These are phyloP conservation scores for Neoboletus brunneissimus DNA, from an alignment of 768 basidiomycete genomes.

Conservation along the genomic window DNA sequence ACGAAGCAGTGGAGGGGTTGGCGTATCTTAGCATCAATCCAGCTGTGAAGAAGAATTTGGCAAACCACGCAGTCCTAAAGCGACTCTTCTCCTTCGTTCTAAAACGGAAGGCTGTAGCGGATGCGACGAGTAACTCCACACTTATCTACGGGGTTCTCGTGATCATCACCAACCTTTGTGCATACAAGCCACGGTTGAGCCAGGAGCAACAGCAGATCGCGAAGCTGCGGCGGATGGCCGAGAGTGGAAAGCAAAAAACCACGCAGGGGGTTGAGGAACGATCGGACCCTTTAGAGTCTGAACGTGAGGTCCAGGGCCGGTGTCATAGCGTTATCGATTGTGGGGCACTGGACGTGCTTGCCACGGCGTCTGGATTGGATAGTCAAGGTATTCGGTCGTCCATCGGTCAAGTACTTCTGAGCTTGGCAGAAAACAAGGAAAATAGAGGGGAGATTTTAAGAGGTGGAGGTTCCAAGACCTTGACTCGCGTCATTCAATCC, in stretches of 20 bases:
- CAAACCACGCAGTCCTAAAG: slow-evolving; percentile 55
- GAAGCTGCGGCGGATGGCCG: slow-evolving; percentile 75
- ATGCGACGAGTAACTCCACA: slow-evolving; percentile 41
- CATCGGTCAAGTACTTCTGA: slow-evolving; percentile 62
- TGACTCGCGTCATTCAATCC: slow-evolving; percentile 54
- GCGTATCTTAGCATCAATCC: slow-evolving; percentile 76
- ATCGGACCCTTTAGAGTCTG: slow-evolving; percentile 53
- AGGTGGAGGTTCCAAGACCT: slow-evolving; percentile 72
- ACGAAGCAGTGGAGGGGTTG: slow-evolving; percentile 78
- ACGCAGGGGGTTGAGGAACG: slow-evolving; percentile 29
- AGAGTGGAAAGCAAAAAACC: slow-evolving; percentile 36
- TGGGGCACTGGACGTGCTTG: slow-evolving; percentile 64
- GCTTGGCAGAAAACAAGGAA: slow-evolving; percentile 71
- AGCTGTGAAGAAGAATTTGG: slow-evolving; percentile 58
- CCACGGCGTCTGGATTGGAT: slow-evolving; percentile 55
- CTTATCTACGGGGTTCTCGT: slow-evolving; percentile 76
- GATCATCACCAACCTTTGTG: slow-evolving; percentile 72
- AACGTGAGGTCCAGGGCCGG: slow-evolving; percentile 60
- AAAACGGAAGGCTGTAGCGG: slow-evolving; percentile 38
- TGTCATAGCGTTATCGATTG: slow-evolving; percentile 55
- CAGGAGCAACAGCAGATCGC: slow-evolving; percentile 83
- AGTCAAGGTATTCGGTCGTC: slow-evolving; percentile 60
- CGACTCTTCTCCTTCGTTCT: slow-evolving; percentile 57
- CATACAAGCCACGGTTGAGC: slow-evolving; percentile 65
- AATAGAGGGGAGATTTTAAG: slow-evolving; percentile 76